These are phyloP conservation scores for Pichia nanzhaoensis DNA, from an alignment of 805 yeast genomes.

Conservation along the genomic window DNA sequence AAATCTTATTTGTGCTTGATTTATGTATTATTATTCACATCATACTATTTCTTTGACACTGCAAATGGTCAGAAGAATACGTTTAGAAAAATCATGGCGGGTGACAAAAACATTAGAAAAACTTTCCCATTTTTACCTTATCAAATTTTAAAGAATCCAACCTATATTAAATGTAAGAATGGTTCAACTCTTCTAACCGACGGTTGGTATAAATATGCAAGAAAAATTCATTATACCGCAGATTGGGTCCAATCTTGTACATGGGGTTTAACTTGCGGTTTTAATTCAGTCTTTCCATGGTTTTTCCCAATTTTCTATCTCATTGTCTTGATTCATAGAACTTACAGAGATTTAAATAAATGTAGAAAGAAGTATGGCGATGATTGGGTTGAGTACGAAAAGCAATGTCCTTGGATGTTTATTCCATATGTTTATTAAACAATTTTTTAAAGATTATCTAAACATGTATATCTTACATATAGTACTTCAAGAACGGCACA, in stretches of 20 bases:
- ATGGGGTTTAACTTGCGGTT: constrained; percentile 92
- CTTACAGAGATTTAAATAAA: constrained; percentile 78
- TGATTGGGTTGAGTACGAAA: constrained; percentile 84
- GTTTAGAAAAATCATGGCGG: constrained; percentile 78
- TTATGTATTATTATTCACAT: constrained; percentile 49
- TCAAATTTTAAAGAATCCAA: constrained; percentile 76
- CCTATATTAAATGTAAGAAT: constrained; percentile 73
- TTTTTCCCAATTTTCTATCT: constrained; percentile 91
- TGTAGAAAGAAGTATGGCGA: constrained; percentile 85
- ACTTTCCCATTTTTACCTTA: constrained; percentile 91
- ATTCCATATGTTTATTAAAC: constrained; percentile 74
- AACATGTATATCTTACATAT: not conserved
- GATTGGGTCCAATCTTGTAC: constrained; percentile 82
- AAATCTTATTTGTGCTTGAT: constrained; percentile 50
- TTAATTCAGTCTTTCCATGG: constrained; percentile 86
- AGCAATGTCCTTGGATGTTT: constrained; percentile 85
- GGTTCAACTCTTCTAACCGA: constrained; percentile 83
- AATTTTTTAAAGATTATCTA: not conserved
- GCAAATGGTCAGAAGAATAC: constrained; percentile 92
- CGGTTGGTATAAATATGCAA: constrained; percentile 92
- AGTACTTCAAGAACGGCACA: not conserved
- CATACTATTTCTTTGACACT: constrained; percentile 92
- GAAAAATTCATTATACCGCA: constrained; percentile 93
- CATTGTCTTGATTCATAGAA: constrained; percentile 81
- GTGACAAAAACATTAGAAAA: constrained; percentile 69